phyloP scores from a whole-genome alignment of 345 rosid genomes.

The Aurinia saxatilis region DNA sequence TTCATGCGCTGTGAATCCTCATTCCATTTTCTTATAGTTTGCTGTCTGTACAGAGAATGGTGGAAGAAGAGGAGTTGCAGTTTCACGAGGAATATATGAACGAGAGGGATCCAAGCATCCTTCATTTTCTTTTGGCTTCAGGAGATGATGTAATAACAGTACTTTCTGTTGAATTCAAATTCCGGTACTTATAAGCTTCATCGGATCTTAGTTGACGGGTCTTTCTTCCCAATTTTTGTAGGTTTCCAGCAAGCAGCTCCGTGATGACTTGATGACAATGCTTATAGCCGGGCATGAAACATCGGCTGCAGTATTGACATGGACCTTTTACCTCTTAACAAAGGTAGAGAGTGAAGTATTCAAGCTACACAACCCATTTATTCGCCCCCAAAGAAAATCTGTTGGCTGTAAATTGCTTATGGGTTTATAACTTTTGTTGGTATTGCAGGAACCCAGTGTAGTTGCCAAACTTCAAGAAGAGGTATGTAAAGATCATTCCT shows the following conservation, averaged over 20 bases:
- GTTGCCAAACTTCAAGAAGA: conserved; percentile 83
- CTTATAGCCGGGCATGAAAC: conserved; percentile 99
- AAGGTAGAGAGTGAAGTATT: conserved; percentile 36
- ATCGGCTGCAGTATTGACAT: conserved; percentile 89
- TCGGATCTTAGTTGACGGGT: neutral
- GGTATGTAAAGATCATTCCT: conserved; percentile 34
- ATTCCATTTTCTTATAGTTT: neutral
- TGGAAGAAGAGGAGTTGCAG: conserved; percentile 87
- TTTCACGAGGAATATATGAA: conserved; percentile 91
- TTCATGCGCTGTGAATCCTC: conserved; percentile 2
- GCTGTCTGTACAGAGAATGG: conserved; percentile 58
- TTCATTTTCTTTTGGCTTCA: conserved; percentile 85
- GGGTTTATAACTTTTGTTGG: neutral
- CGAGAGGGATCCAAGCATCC: conserved; percentile 95
- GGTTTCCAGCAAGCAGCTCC: conserved; percentile 96
- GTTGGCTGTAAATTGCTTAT: neutral
- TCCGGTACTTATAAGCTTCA: conserved; percentile 6
- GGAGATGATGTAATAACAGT: conserved; percentile 77
- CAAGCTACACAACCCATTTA: neutral
- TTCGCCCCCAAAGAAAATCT: neutral
- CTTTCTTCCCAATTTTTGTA: conserved; percentile 27
- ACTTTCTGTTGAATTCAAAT: neutral
- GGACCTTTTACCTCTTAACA: conserved; percentile 90
- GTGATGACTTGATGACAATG: conserved; percentile 97
- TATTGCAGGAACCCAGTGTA: conserved; percentile 66